phyloP scores from a whole-genome alignment of 139 green algal genomes.

The Dunaliella primolecta region DNA sequence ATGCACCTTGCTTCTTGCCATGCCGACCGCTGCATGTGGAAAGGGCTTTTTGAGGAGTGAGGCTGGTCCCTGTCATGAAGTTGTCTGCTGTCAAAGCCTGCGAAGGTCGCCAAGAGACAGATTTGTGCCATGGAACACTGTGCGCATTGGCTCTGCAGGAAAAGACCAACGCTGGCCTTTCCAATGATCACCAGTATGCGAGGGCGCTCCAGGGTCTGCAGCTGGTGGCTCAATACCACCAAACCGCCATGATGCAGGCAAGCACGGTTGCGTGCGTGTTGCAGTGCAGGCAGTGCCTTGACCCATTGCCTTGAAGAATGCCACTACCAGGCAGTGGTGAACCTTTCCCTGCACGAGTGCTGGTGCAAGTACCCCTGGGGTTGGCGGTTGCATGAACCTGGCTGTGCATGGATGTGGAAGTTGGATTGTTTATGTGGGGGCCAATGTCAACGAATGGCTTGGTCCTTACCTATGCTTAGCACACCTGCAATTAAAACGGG shows the following conservation, averaged over 20 bases:
- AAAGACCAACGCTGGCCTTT: conserved; percentile 10
- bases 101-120: no score
- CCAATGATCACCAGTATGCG: conserved; percentile 33
- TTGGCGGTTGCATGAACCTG: background rate
- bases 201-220: conserved; percentile 28
- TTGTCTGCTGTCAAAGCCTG: no score
- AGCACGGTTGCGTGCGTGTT: background rate
- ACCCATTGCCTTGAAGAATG: background rate
- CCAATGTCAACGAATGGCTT: no score
- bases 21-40: no score
- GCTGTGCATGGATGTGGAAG: background rate
- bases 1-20: no score
- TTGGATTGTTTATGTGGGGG: no score
- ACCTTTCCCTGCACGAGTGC: background rate
- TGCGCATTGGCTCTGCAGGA: conserved; percentile 29
- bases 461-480: no score
- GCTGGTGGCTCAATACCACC: conserved; percentile 37
- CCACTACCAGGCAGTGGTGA: background rate
- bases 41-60: no score
- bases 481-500: no score
- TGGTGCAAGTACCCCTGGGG: background rate
- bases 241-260: conserved; percentile 24
- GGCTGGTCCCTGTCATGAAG: no score
- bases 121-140: no score
- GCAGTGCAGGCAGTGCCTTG: background rate